Evolutionary conservation across 2,329 filamentous ascomycete genomes (phyloP).

Genomic region (Talaromyces atroroseus): DNA sequence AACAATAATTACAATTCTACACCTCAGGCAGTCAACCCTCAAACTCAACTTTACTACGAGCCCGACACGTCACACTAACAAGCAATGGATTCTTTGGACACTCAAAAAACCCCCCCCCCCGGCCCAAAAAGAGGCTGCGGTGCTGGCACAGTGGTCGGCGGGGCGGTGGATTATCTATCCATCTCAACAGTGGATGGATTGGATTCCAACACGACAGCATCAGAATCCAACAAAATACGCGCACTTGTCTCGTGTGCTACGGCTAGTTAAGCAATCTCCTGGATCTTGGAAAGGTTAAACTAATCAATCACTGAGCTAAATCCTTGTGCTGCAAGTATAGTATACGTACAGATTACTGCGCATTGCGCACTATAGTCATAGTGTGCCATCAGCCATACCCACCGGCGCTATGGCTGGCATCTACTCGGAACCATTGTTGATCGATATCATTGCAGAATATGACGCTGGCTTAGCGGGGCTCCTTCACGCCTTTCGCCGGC

Average conservation of each 20-base stretch:
- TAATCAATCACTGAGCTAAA: too few relatives aligned
- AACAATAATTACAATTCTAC: too few relatives aligned
- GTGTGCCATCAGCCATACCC: too few relatives aligned
- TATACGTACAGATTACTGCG: neutral
- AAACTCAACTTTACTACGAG: too few relatives aligned
- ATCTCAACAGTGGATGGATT: too few relatives aligned
- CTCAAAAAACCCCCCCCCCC: too few relatives aligned
- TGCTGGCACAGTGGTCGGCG: neutral
- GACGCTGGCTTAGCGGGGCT: slow-evolving; percentile 14
- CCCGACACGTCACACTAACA: neutral
- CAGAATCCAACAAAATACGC: too few relatives aligned
- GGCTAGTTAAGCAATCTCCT: neutral
- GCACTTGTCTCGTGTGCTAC: too few relatives aligned
- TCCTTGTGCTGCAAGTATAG: too few relatives aligned
- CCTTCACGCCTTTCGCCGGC: neutral
- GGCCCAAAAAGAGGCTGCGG: neutral
- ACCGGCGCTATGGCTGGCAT: neutral
- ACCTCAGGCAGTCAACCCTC: too few relatives aligned
- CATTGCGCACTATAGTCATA: neutral
- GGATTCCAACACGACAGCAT: too few relatives aligned
- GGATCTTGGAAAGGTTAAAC: neutral
- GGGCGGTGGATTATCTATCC: neutral
- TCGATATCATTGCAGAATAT: slow-evolving; percentile 5
- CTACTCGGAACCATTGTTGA: neutral
- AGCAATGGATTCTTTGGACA: too few relatives aligned